Conservation (phyloP, 257 asterid genomes). For the Ballota nigra region DNA sequence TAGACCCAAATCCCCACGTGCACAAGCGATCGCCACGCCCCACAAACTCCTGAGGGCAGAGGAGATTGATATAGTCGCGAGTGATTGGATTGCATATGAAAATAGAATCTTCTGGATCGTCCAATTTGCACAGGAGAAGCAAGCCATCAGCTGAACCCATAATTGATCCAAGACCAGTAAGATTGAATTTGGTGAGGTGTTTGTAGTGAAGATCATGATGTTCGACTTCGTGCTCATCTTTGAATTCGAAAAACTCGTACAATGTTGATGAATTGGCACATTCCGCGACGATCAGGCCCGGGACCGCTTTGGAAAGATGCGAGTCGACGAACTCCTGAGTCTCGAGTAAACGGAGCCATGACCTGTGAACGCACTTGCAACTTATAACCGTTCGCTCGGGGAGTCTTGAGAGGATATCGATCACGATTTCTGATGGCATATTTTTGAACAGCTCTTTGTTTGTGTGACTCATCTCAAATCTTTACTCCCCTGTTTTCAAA, state of each 20-base stretch:
- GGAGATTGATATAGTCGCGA: no score
- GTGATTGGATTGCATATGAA: no score
- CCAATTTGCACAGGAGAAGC: no score
- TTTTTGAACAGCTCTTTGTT: background rate
- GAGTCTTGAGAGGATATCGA: background rate
- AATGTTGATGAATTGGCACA: background rate
- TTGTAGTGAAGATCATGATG: constrained; percentile 26
- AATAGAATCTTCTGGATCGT: no score
- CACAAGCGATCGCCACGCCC: background rate
- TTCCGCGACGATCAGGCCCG: background rate
- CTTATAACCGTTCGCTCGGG: background rate
- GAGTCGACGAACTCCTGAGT: no score
- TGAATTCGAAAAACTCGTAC: constrained; percentile 17
- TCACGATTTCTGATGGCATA: background rate
- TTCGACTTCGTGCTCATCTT: constrained; percentile 8
- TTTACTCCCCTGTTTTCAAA: no score
- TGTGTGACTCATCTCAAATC: no score
- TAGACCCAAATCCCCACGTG: constrained; percentile 41
- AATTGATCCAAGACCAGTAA: background rate
- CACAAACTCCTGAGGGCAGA: no score
- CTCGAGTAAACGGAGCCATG: background rate
- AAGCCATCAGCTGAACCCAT: constrained; percentile 32
- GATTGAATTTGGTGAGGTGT: background rate
- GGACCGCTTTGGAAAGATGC: background rate
- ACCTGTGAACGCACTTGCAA: background rate